These are phyloP conservation scores for Ophiocordyceps polyrhachis-furcata DNA, from an alignment of 2,329 filamentous ascomycete genomes.

Conservation along the genomic window DNA sequence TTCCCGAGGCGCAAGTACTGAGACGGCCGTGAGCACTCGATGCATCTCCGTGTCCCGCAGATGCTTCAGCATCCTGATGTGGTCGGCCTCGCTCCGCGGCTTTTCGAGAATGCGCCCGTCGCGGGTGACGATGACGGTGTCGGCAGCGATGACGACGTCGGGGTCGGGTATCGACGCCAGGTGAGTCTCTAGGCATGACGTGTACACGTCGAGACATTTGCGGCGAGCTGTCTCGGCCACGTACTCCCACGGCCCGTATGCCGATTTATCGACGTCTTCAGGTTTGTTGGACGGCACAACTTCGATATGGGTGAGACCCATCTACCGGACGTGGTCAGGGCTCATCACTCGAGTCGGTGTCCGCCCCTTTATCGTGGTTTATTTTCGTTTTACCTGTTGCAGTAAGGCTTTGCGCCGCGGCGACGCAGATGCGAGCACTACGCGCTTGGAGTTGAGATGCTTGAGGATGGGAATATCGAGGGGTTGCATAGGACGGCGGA, in stretches of 20 bases:
- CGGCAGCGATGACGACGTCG: slow-evolving; percentile 70
- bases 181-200: slow-evolving; percentile 22
- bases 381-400: slow-evolving; percentile 33
- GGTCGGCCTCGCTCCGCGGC: slow-evolving; percentile 62
- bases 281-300: slow-evolving; percentile 66
- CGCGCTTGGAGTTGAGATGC: slow-evolving; percentile 56
- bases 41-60: slow-evolving; percentile 62
- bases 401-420: slow-evolving; percentile 71
- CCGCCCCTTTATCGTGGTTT: neutral
- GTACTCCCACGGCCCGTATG: slow-evolving; percentile 70
- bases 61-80: slow-evolving; percentile 65
- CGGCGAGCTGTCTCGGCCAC: slow-evolving; percentile 69
- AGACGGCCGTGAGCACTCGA: slow-evolving; percentile 72
- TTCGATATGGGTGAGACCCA: slow-evolving; percentile 69
- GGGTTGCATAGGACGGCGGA: slow-evolving; percentile 37
- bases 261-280: slow-evolving; percentile 65
- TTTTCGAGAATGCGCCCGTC: slow-evolving; percentile 77
- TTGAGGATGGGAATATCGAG: slow-evolving; percentile 66
- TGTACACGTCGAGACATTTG: slow-evolving; percentile 62
- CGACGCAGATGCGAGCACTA: slow-evolving; percentile 81
- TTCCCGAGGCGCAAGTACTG: slow-evolving; percentile 62
- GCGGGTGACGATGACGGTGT: slow-evolving; percentile 70
- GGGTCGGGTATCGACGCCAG: slow-evolving; percentile 42
- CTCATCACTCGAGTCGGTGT: neutral
- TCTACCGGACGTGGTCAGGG: slow-evolving; percentile 21